phyloP scores from a whole-genome alignment of 2,329 filamentous ascomycete genomes.

The Sporothrix variecibatus region DNA sequence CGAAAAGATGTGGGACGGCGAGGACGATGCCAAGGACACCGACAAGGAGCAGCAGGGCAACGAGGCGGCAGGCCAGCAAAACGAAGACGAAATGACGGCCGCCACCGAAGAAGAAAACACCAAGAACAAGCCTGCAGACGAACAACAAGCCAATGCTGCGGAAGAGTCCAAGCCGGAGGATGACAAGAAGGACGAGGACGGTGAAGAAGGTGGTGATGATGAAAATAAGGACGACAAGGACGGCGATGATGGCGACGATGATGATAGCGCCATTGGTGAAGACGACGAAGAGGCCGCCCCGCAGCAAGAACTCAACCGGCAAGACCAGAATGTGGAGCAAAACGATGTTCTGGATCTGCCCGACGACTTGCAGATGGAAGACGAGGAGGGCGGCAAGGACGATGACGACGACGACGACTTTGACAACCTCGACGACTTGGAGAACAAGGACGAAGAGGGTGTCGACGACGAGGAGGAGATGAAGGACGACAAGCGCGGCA shows the following conservation, averaged over 20 bases:
- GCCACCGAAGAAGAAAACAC: slow-evolving; percentile 59
- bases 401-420: slow-evolving; percentile 58
- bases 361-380: slow-evolving; percentile 84
- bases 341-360: slow-evolving; percentile 81
- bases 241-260: slow-evolving; percentile 55
- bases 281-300: slow-evolving; percentile 59
- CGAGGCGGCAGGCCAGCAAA: slow-evolving; percentile 68
- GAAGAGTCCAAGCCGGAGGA: slow-evolving; percentile 24
- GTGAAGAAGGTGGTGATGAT: neutral
- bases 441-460: slow-evolving; percentile 81
- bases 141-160: slow-evolving; percentile 52
- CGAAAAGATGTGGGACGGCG: slow-evolving; percentile 98
- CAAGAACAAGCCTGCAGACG: slow-evolving; percentile 65
- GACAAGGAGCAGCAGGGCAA: slow-evolving; percentile 81
- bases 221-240: slow-evolving; percentile 49
- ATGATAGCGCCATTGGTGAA: slow-evolving; percentile 64
- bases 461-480: slow-evolving; percentile 70
- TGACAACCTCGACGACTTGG: slow-evolving; percentile 59
- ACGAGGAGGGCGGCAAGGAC: slow-evolving; percentile 66
- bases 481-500: slow-evolving; percentile 43
- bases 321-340: slow-evolving; percentile 77
- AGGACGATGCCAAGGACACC: slow-evolving; percentile 73
- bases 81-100: slow-evolving; percentile 66
- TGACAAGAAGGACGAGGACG: slow-evolving; percentile 57
- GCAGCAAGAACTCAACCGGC: slow-evolving; percentile 59